phyloP scores from a whole-genome alignment of 495 filamentous ascomycete species.

The Podospora tetraspora region DNA sequence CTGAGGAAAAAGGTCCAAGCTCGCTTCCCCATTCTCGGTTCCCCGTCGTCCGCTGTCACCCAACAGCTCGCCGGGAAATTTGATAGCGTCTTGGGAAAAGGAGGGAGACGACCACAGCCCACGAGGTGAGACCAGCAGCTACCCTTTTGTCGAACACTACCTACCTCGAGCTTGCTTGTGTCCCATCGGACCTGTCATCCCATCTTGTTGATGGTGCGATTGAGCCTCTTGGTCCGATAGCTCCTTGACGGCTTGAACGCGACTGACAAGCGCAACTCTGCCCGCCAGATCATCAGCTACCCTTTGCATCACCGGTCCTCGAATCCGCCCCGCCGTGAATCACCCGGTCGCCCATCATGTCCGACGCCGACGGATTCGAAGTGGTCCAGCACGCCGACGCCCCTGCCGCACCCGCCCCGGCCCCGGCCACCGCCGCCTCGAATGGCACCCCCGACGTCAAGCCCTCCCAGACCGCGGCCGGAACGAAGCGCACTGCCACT shows the following conservation, averaged over 20 bases:
- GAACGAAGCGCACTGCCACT: slow-evolving; percentile 28
- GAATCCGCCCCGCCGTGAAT: background rate
- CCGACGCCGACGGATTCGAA: slow-evolving; percentile 41
- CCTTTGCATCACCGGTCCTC: background rate
- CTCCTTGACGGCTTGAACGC: background rate
- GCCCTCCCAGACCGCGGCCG: slow-evolving; percentile 19
- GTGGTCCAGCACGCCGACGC: slow-evolving; percentile 38
- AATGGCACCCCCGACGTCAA: slow-evolving; percentile 32
- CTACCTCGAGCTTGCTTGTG: background rate
- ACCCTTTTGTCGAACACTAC: background rate
- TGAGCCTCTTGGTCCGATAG: background rate
- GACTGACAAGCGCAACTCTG: background rate
- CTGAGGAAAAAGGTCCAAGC: slow-evolving; percentile 5
- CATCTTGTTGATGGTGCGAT: background rate
- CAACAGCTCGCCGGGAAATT: background rate
- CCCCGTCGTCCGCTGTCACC: background rate
- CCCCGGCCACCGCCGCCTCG: slow-evolving; percentile 25
- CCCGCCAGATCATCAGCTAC: background rate
- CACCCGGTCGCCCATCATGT: slow-evolving; percentile 33
- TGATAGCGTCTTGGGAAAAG: background rate
- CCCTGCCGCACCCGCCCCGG: slow-evolving; percentile 19
- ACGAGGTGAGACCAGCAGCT: background rate
- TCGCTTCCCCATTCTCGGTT: background rate
- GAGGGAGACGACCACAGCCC: background rate
- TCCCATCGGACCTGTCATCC: background rate